Base-by-base conservation (phyloP, 2,329 filamentous ascomycete genomes). In the Venturia asperata region DNA sequence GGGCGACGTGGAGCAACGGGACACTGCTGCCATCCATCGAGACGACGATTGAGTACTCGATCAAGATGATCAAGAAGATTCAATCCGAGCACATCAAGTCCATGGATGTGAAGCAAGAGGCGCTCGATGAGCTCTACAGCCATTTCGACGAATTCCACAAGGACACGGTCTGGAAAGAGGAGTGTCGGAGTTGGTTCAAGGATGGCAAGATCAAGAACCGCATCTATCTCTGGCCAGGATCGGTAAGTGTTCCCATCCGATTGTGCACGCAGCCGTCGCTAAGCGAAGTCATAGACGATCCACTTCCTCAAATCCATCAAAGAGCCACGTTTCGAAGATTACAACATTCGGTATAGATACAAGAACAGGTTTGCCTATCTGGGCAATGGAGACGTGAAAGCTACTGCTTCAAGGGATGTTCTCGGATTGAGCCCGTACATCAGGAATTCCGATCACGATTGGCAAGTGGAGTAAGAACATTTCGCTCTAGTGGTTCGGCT, bases 121-220 rank as follows among this genome's bases (percentile, higher is more conserved):
- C 78, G 0, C 78, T 83, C 5, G 71, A 73, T 10, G 83, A 84
- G 66, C 84, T 85, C 70, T 76, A 80, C 65, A 73, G 73, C 3
- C 76, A 78, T 72, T 77, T 78, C 47, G 77, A 81, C 66, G 68
- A 71, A 10, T 81, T 78, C 70, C 79, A 82, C 75, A 71, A 75
- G 66, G 72, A 69, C 34, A 78, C 79, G 0, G 80, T 81, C 0
- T 82, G 78, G 76, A 70, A 76, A n/a, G 78, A 78, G 62, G 39
- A 61, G 13, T 68, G 68, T 47, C 65, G 62, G 15, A 63, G 49
- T 17, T 68, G 68, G 68, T 69, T 68, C 64, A 68, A 69, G 6
- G 66, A 67, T 37, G 27, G 70, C 1, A 67, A 73, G 0, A 71
- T 76, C 24, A 76, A 76, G 0, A 71, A 70, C 10, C 68, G 76